Conservation (phyloP, 176 grass and related monocot species). For the Musa beccarii region DNA sequence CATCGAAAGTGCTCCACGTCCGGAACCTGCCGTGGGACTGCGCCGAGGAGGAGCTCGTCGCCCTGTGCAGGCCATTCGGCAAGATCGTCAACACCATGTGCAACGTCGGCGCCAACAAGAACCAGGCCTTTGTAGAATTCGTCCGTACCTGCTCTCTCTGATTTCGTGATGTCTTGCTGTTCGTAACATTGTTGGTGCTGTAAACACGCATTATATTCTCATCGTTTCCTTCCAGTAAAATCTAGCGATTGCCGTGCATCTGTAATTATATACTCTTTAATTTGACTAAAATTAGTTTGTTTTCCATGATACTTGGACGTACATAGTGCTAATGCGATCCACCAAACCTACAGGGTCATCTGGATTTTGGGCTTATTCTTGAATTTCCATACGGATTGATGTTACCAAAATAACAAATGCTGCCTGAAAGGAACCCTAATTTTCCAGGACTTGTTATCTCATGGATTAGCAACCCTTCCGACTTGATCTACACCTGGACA, state of each 20-base stretch:
- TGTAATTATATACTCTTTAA: not conserved
- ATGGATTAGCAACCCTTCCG: too few species aligned
- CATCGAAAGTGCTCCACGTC: conserved; percentile 7
- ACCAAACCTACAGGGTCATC: not conserved
- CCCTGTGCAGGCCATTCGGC: not conserved
- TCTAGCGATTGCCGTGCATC: too few species aligned
- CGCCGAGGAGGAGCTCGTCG: conserved; percentile 4
- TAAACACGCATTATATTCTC: not conserved
- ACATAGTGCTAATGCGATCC: not conserved
- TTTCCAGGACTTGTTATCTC: not conserved
- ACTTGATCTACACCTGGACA: too few species aligned
- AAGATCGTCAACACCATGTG: conserved; percentile 12
- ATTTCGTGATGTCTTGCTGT: not conserved
- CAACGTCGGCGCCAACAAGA: conserved; percentile 15
- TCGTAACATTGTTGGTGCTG: not conserved
- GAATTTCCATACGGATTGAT: not conserved
- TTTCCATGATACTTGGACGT: not conserved
- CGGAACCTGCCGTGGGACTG: conserved; percentile 9
- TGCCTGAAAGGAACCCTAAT: not conserved
- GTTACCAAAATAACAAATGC: not conserved
- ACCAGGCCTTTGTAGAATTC: conserved; percentile 10
- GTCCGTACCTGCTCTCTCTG: not conserved
- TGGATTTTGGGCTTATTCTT: not conserved
- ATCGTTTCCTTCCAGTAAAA: too few species aligned
- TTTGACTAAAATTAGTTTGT: not conserved